Evolutionary conservation across 495 filamentous ascomycete genomes (phyloP), one percentile per base, ranked within the genome.

Genomic region (Saxophila tyrrhenica): DNA sequence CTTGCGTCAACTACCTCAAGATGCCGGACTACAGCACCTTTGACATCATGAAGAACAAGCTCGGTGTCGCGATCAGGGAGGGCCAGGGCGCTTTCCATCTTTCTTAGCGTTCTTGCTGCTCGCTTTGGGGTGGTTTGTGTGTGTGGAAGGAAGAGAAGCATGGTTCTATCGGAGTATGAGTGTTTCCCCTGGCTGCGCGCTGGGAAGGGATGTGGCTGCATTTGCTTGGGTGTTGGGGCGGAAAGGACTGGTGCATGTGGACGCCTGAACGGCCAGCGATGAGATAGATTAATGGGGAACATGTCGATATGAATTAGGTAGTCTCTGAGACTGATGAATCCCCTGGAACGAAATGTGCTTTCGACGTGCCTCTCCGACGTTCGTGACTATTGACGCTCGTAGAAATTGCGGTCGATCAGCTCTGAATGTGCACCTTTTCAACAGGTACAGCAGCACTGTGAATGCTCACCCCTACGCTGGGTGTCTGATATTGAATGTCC

Each of bases 61-160:
- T 99, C 29, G 81, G 80, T 42, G 81, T 86, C 49, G 94, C 94
- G 39, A 94, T 95, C 62, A 85, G 82, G 67, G 94, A 99, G 73
- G 94, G 94, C n/a, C 94, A 97, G 67, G 94, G 94, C 17, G 94
- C 94, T 50, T 99, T 99, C 78, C 94, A 97, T 69, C 75, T 99
- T 51, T 97, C 94, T 39, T 98, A 35, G 29, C 5, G 29, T 35
- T 35, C 13, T 35, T 5, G 29, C 13, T 5, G 29, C 13, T 13
- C 29, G 29, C 29, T 35, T 35, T 13, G 5, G 29, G 29, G 7
- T 35, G 29, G 5, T 35, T 5, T 35, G 29, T 35, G 5, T 35
- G 29, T 35, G 29, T 35, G 29, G 29, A 7, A 13, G 29, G 29
- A 7, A 13, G 29, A 35, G 29, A 35, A 13, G 29, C 29, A 35